Conservation (phyloP, 768 basidiomycete genomes). For the Suillus ampliporus region DNA sequence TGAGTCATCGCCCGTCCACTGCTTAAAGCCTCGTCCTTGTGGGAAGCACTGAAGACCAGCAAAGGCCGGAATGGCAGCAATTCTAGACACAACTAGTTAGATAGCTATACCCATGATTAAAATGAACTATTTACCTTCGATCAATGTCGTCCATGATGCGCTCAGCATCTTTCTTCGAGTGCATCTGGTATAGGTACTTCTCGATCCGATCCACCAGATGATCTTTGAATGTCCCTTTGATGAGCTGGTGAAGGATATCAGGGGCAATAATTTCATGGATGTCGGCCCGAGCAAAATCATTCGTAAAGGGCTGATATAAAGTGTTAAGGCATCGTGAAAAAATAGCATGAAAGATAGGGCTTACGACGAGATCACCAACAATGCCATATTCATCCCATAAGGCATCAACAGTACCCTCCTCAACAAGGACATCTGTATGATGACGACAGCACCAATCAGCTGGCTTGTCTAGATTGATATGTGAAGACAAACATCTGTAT, state of each 20-base stretch:
- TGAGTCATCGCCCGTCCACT: too few relatives aligned
- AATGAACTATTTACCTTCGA: too few relatives aligned
- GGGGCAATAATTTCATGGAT: conserved; percentile 43
- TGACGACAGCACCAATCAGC: conserved; percentile 17
- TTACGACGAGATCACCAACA: conserved; percentile 24
- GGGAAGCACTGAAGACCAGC: too few relatives aligned
- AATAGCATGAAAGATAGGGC: neutral
- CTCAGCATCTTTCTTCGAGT: too few relatives aligned
- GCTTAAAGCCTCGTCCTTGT: too few relatives aligned
- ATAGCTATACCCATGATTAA: too few relatives aligned
- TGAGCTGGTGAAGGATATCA: conserved; percentile 54
- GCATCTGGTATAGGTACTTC: too few relatives aligned
- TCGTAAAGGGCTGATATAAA: conserved; percentile 13
- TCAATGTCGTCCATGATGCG: too few relatives aligned
- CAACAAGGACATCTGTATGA: conserved; percentile 27
- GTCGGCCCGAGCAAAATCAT: conserved; percentile 18
- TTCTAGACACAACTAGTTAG: too few relatives aligned
- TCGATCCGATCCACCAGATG: too few relatives aligned
- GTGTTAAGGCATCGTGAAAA: neutral
- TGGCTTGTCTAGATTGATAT: conserved; percentile 29
- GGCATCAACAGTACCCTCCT: conserved; percentile 6
- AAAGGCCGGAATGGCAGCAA: too few relatives aligned
- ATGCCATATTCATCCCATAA: conserved; percentile 45
- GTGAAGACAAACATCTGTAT: conserved; percentile 28
- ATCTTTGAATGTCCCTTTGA: too few relatives aligned